Evolutionary conservation across 75 land plant species (phyloP).

Genomic region (Selaginella moellendorffii): DNA sequence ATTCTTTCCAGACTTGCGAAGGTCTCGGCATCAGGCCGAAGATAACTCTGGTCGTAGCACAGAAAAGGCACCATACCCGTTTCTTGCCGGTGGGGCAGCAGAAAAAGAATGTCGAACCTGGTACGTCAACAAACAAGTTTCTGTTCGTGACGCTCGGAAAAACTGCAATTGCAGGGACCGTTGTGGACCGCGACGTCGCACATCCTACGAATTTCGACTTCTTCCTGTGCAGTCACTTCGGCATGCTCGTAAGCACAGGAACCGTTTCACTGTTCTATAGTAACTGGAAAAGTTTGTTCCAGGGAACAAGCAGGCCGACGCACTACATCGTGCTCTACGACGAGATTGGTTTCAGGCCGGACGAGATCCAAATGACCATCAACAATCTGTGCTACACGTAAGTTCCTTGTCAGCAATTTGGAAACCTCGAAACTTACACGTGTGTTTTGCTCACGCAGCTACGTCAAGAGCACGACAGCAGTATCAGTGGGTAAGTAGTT

Average conservation of each 20-base stretch:
- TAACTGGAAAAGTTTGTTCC: neutral
- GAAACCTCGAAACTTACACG: neutral
- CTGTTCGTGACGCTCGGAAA: neutral
- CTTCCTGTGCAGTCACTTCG: slow-evolving; percentile 64
- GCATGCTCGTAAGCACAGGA: slow-evolving; percentile 45
- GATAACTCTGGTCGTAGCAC: slow-evolving; percentile 67
- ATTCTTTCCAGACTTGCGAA: slow-evolving; percentile 37
- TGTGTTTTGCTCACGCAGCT: no score
- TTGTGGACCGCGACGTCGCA: slow-evolving; percentile 49
- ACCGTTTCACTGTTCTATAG: neutral
- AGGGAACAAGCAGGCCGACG: slow-evolving; percentile 60
- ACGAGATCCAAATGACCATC: slow-evolving; percentile 41
- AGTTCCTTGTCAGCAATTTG: slow-evolving; percentile 9
- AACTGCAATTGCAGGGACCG: slow-evolving; percentile 38
- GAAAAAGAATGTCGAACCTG: slow-evolving; percentile 30
- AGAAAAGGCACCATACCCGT: slow-evolving; percentile 81
- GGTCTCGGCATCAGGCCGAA: slow-evolving; percentile 40
- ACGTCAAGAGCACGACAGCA: slow-evolving; percentile 55
- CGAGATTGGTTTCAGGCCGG: slow-evolving; percentile 39
- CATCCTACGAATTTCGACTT: slow-evolving; percentile 76
- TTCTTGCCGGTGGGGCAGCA: slow-evolving; percentile 32
- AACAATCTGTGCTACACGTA: slow-evolving; percentile 52
- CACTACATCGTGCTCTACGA: slow-evolving; percentile 55
- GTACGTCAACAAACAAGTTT: no score
- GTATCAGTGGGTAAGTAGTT: slow-evolving; percentile 42